A percentile compares a stretch with the other conserved stretches of the same genome.
These are phyloP conservation scores for Schwanniomyces occidentalis DNA, from an alignment of 805 yeast genomes.

Conservation along the genomic window DNA sequence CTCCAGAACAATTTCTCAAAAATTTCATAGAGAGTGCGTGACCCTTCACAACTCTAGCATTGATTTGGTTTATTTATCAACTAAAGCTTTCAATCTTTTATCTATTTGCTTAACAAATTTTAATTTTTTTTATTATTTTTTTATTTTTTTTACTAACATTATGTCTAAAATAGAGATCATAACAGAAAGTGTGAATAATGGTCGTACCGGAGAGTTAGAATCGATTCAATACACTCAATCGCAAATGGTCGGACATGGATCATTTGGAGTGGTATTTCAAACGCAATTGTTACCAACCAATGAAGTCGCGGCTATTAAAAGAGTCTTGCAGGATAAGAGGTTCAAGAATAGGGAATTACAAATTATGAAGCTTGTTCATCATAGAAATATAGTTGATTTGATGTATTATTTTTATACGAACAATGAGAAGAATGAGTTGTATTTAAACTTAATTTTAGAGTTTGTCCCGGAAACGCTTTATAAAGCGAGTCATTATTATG, in stretches of 20 bases:
- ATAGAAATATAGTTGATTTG: slow-evolving; percentile 84
- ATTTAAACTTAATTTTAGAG: slow-evolving; percentile 86
- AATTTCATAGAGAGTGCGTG: slow-evolving; percentile 2
- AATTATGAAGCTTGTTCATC: slow-evolving; percentile 87
- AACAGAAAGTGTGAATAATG: slow-evolving; percentile 69
- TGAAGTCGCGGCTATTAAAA: slow-evolving; percentile 86
- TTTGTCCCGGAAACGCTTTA: slow-evolving; percentile 95
- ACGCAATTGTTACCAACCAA: slow-evolving; percentile 73
- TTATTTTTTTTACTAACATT: slow-evolving; percentile 26
- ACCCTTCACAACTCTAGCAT: not conserved
- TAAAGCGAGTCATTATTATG: slow-evolving; percentile 83
- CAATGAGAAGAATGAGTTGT: slow-evolving; percentile 73
- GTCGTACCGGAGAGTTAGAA: slow-evolving; percentile 62
- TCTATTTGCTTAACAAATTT: too few relatives aligned
- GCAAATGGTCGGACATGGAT: slow-evolving; percentile 96
- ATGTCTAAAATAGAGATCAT: slow-evolving; percentile 49
- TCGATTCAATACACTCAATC: slow-evolving; percentile 76
- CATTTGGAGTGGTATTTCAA: slow-evolving; percentile 98
- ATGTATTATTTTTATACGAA: slow-evolving; percentile 82
- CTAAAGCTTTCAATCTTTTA: too few relatives aligned
- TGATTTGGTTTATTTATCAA: slow-evolving; percentile 2
- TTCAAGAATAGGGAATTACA: slow-evolving; percentile 94
- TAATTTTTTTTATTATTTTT: not conserved
- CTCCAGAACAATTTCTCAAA: slow-evolving; percentile 5
- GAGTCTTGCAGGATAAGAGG: slow-evolving; percentile 93